Base-by-base conservation (phyloP, 176 grass and related monocot genomes). In the Carex cristatella region DNA sequence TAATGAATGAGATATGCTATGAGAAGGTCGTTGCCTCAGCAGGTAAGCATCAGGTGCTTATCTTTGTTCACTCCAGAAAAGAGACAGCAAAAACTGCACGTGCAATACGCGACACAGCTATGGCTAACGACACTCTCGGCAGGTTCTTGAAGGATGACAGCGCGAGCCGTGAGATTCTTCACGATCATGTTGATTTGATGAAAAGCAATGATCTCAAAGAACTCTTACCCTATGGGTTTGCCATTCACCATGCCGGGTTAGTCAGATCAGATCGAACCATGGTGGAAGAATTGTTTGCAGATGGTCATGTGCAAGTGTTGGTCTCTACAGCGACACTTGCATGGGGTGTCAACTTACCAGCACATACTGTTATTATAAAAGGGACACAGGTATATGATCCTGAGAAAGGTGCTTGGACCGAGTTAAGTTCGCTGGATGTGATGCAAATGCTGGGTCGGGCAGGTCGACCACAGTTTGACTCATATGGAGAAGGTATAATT, bases 361-460 rank as follows among this genome's bases (percentile, higher is more conserved):
- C 93, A 59, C 95, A 98, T 67, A 98, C 91, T 27, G 95, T 98
- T 85, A 95, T 98, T 62, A 95, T 95, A 81, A 99, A 95, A 86
- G 93, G 96, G 10, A 98, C 95, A 19, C 95, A 98, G 77, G 94
- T 98, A 74, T 98, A 98, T 86, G 94, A 93, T 89, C 95, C 95
- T 1, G 95, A 95, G 83, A 98, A 98, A 92, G 92, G 93, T 87
- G 89, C 91, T 51, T 98, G 95, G 95, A 95, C 93, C 38, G 95
- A 98, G 80, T 83, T 98, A 87, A 98, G 95, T 82, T 93, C 93
- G 13, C 64, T 98, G 27, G 95, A 98, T 87, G 95, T 98, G 67
- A 95, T 98, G 95, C 95, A 98, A 82, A 98, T 98, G 95, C 95
- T 98, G 83, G 95, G 95, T 81, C 91, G 91, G 87, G 95, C 95